Percentiles rank a stretch among this genome's conserved stretches.
These are phyloP conservation scores for Leccinum huronense DNA, from an alignment of 1,284 basidiomycete species.

Conservation along the genomic window DNA sequence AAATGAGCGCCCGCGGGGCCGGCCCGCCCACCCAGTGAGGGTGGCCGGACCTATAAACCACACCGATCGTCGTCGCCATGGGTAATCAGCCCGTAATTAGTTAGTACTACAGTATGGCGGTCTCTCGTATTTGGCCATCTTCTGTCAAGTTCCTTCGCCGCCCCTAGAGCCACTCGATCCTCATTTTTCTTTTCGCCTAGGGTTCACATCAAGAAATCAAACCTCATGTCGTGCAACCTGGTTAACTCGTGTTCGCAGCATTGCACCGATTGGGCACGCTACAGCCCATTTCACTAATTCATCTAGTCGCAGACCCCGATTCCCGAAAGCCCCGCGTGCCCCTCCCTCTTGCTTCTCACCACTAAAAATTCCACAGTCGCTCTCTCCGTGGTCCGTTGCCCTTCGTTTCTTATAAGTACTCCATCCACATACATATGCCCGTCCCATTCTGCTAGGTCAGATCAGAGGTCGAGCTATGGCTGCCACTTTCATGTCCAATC, in stretches of 20 bases:
- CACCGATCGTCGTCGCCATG: neutral
- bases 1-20: conserved; percentile 11
- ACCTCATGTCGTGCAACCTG: conserved; percentile 40
- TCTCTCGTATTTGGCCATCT: conserved; percentile 21
- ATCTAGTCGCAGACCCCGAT: conserved; percentile 27
- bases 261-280: conserved; percentile 30
- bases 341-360: conserved; percentile 29
- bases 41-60: conserved; percentile 1
- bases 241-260: conserved; percentile 38
- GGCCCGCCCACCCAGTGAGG: neutral
- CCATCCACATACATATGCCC: conserved; percentile 24
- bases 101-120: conserved; percentile 13
- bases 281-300: conserved; percentile 30
- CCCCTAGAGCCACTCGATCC: conserved; percentile 38
- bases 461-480: conserved; percentile 29
- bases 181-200: conserved; percentile 35
- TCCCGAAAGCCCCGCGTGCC: conserved; percentile 29
- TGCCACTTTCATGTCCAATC: conserved; percentile 30
- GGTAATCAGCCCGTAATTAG: conserved; percentile 17
- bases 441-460: conserved; percentile 27
- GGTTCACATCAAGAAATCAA: conserved; percentile 33
- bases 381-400: conserved; percentile 25
- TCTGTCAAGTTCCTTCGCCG: conserved; percentile 23
- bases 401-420: conserved; percentile 29
- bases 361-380: conserved; percentile 29